Percentiles rank a stretch among this genome's conserved stretches.
Conservation (phyloP, 176 grass and related monocot genomes). For the Oryza nivara region DNA sequence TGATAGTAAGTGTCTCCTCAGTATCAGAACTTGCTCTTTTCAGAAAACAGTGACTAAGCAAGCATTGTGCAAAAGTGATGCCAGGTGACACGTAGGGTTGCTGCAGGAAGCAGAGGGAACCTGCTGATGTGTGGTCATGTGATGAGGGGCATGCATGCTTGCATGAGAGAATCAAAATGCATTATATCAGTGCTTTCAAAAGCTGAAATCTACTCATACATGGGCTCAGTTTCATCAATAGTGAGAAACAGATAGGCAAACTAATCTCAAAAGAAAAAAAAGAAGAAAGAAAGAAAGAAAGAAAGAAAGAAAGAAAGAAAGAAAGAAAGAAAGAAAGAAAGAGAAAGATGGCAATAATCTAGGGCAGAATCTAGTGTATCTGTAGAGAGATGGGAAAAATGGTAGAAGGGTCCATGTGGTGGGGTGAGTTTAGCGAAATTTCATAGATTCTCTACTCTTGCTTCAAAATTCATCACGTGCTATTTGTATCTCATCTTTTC, state of each 20-base stretch:
- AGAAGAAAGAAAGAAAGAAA: not conserved
- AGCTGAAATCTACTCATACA: not conserved
- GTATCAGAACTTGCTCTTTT: no score
- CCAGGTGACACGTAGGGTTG: conserved; percentile 14
- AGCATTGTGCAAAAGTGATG: not conserved
- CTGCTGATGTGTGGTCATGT: not conserved
- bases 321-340: no score
- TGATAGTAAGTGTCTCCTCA: no score
- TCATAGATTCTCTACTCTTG: not conserved
- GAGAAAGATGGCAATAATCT: not conserved
- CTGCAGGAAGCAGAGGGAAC: not conserved
- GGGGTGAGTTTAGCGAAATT: not conserved
- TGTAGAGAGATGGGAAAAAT: not conserved
- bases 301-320: not conserved
- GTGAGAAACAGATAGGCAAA: not conserved
- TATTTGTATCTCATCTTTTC: not conserved
- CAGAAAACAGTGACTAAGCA: conserved; percentile 1
- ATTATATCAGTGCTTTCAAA: not conserved
- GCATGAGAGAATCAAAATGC: not conserved
- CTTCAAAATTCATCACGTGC: not conserved
- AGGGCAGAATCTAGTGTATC: not conserved
- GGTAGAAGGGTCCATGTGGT: not conserved
- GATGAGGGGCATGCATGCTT: not conserved
- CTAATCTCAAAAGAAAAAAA: not conserved
- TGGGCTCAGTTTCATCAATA: not conserved